Conservation (phyloP, 176 grass and related monocot genomes). For the Secale cereale region DNA sequence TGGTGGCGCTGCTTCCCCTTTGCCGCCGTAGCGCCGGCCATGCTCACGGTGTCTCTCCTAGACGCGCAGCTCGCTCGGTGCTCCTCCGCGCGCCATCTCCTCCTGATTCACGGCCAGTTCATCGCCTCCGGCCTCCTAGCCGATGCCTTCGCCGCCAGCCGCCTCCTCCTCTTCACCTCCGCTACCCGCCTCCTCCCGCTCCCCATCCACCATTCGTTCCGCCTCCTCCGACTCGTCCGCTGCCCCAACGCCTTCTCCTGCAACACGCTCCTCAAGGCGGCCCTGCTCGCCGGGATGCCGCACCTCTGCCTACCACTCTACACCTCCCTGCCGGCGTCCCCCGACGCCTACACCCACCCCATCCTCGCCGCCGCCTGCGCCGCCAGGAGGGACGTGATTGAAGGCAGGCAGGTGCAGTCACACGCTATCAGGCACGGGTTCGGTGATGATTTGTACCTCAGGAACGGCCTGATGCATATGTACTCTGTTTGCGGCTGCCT, state of each 20-base stretch:
- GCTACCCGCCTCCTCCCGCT: slow-evolving; percentile 32
- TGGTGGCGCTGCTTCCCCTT: neutral
- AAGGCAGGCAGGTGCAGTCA: slow-evolving; percentile 63
- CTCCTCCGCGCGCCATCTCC: slow-evolving; percentile 42
- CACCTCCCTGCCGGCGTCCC: slow-evolving; percentile 40
- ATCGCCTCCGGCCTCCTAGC: slow-evolving; percentile 60
- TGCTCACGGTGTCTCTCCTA: slow-evolving; percentile 72
- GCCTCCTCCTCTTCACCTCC: slow-evolving; percentile 57
- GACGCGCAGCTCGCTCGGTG: slow-evolving; percentile 69
- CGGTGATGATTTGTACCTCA: slow-evolving; percentile 50
- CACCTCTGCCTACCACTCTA: slow-evolving; percentile 69
- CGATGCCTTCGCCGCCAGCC: slow-evolving; percentile 80
- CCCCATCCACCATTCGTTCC: slow-evolving; percentile 51
- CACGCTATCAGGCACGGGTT: slow-evolving; percentile 61
- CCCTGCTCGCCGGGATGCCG: slow-evolving; percentile 29
- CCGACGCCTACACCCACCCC: slow-evolving; percentile 62
- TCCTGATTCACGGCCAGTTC: slow-evolving; percentile 77
- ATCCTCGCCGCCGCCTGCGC: slow-evolving; percentile 56
- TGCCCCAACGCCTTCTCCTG: slow-evolving; percentile 66
- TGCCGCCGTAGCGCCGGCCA: neutral
- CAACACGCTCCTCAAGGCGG: slow-evolving; percentile 63
- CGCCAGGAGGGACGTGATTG: slow-evolving; percentile 29
- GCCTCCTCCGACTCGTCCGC: slow-evolving; percentile 46
- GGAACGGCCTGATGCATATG: slow-evolving; percentile 68
- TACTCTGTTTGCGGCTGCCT: slow-evolving; percentile 69